phyloP scores from a whole-genome alignment of 257 asterid species.

The Schizonepeta tenuifolia region DNA sequence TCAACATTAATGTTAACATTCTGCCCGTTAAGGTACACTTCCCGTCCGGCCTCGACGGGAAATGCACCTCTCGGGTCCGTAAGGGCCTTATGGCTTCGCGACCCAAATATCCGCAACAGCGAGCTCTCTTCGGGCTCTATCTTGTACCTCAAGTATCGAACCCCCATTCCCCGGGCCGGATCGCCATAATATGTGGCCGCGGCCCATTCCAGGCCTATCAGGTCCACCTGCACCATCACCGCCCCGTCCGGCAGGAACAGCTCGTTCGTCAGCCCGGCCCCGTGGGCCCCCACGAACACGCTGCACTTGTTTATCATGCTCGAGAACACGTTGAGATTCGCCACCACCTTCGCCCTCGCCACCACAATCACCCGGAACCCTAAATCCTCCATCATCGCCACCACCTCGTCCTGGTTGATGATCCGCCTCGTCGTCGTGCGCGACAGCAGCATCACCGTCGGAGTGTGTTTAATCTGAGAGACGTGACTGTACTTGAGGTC shows the following conservation, averaged over 20 bases:
- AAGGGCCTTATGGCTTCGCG: constrained; percentile 53
- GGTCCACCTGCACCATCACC: constrained; percentile 71
- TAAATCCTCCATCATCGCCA: constrained; percentile 53
- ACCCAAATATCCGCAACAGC: constrained; percentile 49
- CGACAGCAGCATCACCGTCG: constrained; percentile 61
- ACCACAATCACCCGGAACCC: constrained; percentile 69
- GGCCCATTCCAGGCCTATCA: constrained; percentile 90
- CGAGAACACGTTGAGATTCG: constrained; percentile 61
- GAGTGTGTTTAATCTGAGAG: constrained; percentile 54
- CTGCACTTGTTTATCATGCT: constrained; percentile 67
- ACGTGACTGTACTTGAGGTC: constrained; percentile 41
- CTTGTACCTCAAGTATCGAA: constrained; percentile 70
- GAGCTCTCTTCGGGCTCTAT: constrained; percentile 81
- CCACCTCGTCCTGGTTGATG: constrained; percentile 56
- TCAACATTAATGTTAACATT: constrained; percentile 49
- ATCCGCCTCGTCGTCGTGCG: constrained; percentile 70
- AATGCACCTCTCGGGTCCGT: constrained; percentile 50
- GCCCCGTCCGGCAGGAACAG: constrained; percentile 73
- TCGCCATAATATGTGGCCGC: constrained; percentile 68
- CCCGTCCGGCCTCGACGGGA: constrained; percentile 54
- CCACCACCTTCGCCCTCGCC: constrained; percentile 49
- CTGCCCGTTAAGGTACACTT: constrained; percentile 65
- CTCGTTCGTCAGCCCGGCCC: constrained; percentile 93
- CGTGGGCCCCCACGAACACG: constrained; percentile 85
- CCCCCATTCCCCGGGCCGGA: constrained; percentile 63